Conservation (phyloP, 192 early-diverging fungal species). For the Gaertneriomyces semiglobifer region DNA sequence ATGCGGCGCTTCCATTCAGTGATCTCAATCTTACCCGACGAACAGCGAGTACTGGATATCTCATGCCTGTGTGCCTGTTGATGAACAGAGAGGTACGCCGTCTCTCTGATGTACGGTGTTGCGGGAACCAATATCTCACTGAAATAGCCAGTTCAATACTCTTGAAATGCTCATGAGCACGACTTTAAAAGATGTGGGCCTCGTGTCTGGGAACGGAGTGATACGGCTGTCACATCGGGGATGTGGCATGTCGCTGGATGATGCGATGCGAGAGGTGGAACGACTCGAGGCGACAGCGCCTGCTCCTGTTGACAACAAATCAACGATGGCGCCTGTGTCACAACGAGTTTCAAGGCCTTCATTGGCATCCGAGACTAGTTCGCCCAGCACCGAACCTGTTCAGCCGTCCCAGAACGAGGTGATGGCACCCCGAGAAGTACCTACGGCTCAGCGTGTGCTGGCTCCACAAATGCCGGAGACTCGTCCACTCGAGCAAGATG, state of each 20-base stretch:
- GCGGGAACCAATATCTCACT: background rate
- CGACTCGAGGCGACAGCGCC: background rate
- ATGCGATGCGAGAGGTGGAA: slow-evolving; percentile 46
- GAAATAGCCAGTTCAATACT: slow-evolving; percentile 47
- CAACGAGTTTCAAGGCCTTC: background rate
- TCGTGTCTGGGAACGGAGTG: slow-evolving; percentile 63
- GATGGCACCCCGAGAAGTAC: background rate
- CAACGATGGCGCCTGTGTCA: background rate
- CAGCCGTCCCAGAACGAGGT: background rate
- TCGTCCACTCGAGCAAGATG: background rate
- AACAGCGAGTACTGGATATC: slow-evolving; percentile 44
- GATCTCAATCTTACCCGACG: slow-evolving; percentile 54
- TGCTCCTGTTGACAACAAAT: background rate
- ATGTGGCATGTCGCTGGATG: slow-evolving; percentile 46
- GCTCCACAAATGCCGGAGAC: background rate
- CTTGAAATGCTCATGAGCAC: slow-evolving; percentile 61
- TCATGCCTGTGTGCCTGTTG: slow-evolving; percentile 61
- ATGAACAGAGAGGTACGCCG: slow-evolving; percentile 60
- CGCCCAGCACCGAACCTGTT: background rate
- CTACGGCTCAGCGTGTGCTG: background rate
- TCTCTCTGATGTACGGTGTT: background rate
- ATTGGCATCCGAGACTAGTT: background rate
- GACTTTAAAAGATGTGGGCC: slow-evolving; percentile 65
- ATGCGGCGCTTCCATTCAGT: slow-evolving; percentile 18
- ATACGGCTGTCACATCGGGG: slow-evolving; percentile 67